Evolutionary conservation across 1,284 basidiomycete species (phyloP).

Genomic region (Leccinum colubrinum): DNA sequence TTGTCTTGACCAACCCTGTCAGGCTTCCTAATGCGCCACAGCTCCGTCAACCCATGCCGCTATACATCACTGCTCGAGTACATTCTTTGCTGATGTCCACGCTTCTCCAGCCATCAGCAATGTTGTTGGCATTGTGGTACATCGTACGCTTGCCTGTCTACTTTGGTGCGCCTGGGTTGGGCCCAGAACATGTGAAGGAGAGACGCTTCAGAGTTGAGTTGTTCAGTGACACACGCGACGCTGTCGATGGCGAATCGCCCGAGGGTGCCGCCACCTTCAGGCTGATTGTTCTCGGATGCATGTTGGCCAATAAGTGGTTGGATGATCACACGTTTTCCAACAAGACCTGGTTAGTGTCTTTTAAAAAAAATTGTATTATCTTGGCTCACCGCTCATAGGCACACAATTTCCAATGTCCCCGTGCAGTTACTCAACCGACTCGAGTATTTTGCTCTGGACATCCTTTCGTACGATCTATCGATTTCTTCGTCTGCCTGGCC

Average conservation of each 20-base stretch:
- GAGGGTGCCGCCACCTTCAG: slow-evolving; percentile 65
- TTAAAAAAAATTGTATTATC: background rate
- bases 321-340: slow-evolving; percentile 92
- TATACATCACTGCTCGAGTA: slow-evolving; percentile 54
- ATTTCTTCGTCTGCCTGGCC: slow-evolving; percentile 63
- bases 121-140: slow-evolving; percentile 82
- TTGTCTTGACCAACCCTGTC: slow-evolving; percentile 16
- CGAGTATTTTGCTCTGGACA: slow-evolving; percentile 66
- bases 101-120: slow-evolving; percentile 75
- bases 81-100: slow-evolving; percentile 77
- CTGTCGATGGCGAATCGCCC: slow-evolving; percentile 48
- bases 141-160: slow-evolving; percentile 77
- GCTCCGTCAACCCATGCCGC: slow-evolving; percentile 40
- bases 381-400: slow-evolving; percentile 44
- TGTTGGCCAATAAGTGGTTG: slow-evolving; percentile 90
- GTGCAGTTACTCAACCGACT: slow-evolving; percentile 66
- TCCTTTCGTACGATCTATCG: slow-evolving; percentile 67
- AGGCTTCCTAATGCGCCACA: slow-evolving; percentile 35
- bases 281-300: slow-evolving; percentile 78
- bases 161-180: slow-evolving; percentile 45
- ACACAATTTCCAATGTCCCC: slow-evolving; percentile 73
- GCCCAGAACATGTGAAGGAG: slow-evolving; percentile 53
- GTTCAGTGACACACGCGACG: slow-evolving; percentile 46
- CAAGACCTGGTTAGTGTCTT: slow-evolving; percentile 76
- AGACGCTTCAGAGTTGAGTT: slow-evolving; percentile 61